phyloP scores from a whole-genome alignment of 345 rosid genomes.

The Pugionium dolabratum region DNA sequence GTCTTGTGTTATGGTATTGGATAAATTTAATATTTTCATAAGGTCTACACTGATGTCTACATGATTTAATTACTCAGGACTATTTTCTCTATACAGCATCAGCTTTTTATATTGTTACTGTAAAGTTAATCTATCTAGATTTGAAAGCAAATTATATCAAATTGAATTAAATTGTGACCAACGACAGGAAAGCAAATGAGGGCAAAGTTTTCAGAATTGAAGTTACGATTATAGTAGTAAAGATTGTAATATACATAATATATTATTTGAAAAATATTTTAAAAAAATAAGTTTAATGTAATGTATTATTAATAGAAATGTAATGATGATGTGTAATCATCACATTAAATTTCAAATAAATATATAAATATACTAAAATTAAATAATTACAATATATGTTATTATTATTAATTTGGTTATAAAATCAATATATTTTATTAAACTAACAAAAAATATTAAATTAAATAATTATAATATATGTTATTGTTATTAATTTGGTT shows the following conservation, averaged over 20 bases:
- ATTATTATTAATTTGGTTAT: too few relatives aligned
- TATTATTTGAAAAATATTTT: too few relatives aligned
- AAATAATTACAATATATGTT: too few relatives aligned
- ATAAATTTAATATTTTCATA: conserved; percentile 18
- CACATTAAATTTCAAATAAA: too few relatives aligned
- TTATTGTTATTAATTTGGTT: too few relatives aligned
- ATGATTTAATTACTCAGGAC: conserved; percentile 6
- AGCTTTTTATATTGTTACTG: conserved; percentile 6
- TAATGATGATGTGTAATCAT: not conserved
- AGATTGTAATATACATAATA: too few relatives aligned
- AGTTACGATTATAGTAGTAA: conserved; percentile 24
- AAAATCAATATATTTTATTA: too few relatives aligned
- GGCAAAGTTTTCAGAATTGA: conserved; percentile 6
- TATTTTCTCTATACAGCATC: conserved; percentile 12
- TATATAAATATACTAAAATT: too few relatives aligned
- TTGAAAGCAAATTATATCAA: conserved; percentile 13
- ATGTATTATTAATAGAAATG: not conserved
- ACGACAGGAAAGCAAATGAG: conserved; percentile 26
- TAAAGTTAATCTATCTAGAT: conserved; percentile 18
- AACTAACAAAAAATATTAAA: too few relatives aligned
- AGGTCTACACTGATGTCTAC: conserved; percentile 28
- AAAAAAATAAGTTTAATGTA: too few relatives aligned
- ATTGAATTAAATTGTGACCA: conserved; percentile 22
- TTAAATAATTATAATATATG: too few relatives aligned
- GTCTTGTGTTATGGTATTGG: conserved; percentile 29